Evolutionary conservation across 345 rosid species (phyloP).

Genomic region (Sonneratia caseolaris): DNA sequence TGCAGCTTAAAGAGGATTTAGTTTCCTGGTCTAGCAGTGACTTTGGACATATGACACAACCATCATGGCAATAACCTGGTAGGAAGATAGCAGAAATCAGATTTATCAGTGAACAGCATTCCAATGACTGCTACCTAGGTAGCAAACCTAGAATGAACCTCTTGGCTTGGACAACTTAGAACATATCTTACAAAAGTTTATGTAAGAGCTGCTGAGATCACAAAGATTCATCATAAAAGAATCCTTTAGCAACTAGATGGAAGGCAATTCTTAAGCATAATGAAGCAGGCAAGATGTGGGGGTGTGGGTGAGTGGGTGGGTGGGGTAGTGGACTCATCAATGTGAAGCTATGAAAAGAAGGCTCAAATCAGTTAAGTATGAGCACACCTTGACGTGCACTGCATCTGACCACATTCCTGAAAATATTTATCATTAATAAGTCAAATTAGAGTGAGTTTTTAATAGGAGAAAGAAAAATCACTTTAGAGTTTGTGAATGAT

Average conservation of each 20-base stretch:
- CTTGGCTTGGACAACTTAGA: not conserved
- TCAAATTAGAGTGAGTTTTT: conserved; percentile 5
- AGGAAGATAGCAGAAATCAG: not conserved
- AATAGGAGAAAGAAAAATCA: conserved; percentile 2
- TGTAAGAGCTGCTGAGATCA: not conserved
- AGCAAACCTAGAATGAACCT: not conserved
- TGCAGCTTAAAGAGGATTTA: conserved; percentile 43
- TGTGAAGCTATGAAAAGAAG: no score
- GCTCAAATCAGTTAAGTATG: not conserved
- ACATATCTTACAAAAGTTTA: not conserved
- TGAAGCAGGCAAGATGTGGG: not conserved
- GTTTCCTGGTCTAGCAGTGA: conserved; percentile 21
- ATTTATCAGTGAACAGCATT: not conserved
- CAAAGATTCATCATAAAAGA: no score
- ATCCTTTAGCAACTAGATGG: not conserved
- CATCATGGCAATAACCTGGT: conserved; percentile 80
- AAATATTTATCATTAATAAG: conserved; percentile 16
- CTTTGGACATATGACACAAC: conserved; percentile 47
- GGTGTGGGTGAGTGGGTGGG: no score
- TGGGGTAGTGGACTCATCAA: no score
- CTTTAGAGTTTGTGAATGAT: not conserved
- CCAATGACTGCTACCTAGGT: not conserved
- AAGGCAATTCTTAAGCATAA: not conserved
- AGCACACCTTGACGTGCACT: conserved; percentile 64
- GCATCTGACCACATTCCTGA: conserved; percentile 73